Evolutionary conservation across 495 filamentous ascomycete genomes (phyloP), one percentile per base, ranked within the genome.

Genomic region (Aspergillus cristatus): DNA sequence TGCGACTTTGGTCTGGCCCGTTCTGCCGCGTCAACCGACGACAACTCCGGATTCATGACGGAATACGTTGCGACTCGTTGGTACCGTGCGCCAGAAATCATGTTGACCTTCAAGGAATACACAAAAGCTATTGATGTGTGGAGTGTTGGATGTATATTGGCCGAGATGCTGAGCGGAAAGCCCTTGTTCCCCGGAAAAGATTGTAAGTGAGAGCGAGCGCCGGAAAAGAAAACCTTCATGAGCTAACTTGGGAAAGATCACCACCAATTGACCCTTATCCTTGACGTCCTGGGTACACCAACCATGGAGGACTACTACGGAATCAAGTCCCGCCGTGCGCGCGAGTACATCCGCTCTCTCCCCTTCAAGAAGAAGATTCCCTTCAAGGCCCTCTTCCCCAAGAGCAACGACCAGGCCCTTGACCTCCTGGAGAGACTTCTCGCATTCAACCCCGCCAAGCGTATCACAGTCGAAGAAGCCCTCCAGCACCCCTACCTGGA

Each of bases 281-380:
- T 99, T 45, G 93, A 99, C 49, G 91, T 99, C 10, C 83, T 99
- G 39, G 93, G 93, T 39, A 99, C 93, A 8, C 93, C 93, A 3
- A 99, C 93, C 2, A 99, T 99, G 93, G 93, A 99, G 60, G 93
- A 99, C 53, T 99, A 99, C 74, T 99, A 99, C 45, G 93, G 93
- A 38, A 99, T 99, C 77, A 97, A 97, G 65, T 99, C 93, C 28
- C 84, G 93, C 41, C 84, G 93, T 46, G 93, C 93, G 17, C 81
- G 93, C 43, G 93, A 99, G 64, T 99, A 99, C 65, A 99, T 99
- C 59, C 88, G 93, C 28, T 95, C 89, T 32, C 79, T 99, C 26
- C 93, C 93, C n/a, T 99, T 99, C 74, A 99, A 97, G 78, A 99
- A 99, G 82, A 96, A 95, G 76, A 90, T 97, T 34, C 90, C 93